phyloP scores from a whole-genome alignment of 345 rosid genomes.

The Kernera saxatilis region DNA sequence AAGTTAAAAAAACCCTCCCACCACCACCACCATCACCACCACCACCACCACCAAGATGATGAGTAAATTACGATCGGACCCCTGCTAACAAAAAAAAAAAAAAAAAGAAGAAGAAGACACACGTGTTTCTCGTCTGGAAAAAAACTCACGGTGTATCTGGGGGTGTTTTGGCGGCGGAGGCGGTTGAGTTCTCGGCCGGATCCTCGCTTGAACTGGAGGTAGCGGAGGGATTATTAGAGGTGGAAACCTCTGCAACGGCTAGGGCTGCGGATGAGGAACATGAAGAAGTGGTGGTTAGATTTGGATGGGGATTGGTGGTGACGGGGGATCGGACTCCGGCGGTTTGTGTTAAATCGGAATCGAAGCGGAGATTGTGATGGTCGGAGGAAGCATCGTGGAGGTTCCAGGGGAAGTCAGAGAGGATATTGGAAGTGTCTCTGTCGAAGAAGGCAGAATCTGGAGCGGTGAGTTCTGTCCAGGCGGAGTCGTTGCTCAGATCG shows the following conservation, averaged over 20 bases:
- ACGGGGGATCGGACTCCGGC: neutral
- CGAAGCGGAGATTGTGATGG: neutral
- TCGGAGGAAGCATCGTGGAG: conserved; percentile 26
- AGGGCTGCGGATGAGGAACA: conserved; percentile 5
- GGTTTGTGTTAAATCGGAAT: neutral
- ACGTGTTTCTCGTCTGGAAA: conserved; percentile 24
- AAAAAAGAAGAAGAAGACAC: too few species aligned
- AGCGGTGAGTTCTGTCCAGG: conserved; percentile 36
- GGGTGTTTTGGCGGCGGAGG: conserved; percentile 52
- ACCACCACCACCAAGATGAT: neutral
- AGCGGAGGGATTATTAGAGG: conserved; percentile 58
- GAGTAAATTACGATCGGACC: conserved; percentile 41
- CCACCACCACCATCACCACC: neutral
- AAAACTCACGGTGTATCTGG: conserved; percentile 89
- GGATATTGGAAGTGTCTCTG: conserved; percentile 40
- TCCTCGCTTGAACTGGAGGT: conserved; percentile 89
- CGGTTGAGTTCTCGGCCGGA: conserved; percentile 65
- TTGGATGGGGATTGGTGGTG: neutral
- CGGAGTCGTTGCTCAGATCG: conserved; percentile 40
- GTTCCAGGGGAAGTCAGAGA: conserved; percentile 70
- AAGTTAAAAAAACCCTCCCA: conserved; percentile 1
- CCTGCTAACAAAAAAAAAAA: neutral
- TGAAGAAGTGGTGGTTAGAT: neutral
- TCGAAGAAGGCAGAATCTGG: conserved; percentile 53
- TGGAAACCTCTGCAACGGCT: conserved; percentile 36